Evolutionary conservation across 2,329 filamentous ascomycete species (phyloP).

Genomic region (Monosporascus sp.): DNA sequence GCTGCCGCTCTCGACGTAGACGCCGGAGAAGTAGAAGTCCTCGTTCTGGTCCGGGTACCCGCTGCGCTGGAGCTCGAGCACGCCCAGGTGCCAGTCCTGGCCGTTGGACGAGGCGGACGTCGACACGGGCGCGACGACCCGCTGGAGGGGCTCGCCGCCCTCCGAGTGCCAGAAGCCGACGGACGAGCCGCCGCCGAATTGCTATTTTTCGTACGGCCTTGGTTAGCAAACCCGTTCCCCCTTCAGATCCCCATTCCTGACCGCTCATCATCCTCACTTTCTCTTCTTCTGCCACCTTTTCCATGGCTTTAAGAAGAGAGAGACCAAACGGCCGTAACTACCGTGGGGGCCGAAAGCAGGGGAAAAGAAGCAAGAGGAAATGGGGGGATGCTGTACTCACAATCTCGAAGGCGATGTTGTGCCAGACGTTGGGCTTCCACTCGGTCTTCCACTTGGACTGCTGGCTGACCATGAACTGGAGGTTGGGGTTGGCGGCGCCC

Average conservation of each 20-base stretch:
- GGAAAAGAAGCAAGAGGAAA: background rate
- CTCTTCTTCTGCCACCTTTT: background rate
- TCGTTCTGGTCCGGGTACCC: constrained; percentile 52
- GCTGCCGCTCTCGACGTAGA: constrained; percentile 60
- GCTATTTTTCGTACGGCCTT: constrained; percentile 1
- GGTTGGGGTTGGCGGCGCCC: constrained; percentile 42
- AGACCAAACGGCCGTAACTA: background rate
- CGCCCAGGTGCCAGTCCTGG: constrained; percentile 67
- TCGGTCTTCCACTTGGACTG: constrained; percentile 59
- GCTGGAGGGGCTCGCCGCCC: constrained; percentile 50
- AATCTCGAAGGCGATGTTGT: constrained; percentile 71
- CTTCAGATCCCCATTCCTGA: no score
- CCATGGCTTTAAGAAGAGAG: background rate
- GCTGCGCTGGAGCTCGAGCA: constrained; percentile 58
- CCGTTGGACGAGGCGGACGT: constrained; percentile 61
- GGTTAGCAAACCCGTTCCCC: no score
- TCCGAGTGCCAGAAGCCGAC: constrained; percentile 69
- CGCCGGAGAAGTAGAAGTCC: constrained; percentile 69
- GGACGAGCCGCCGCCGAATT: constrained; percentile 48
- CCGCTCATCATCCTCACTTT: background rate
- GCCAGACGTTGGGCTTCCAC: constrained; percentile 61
- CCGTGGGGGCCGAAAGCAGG: background rate
- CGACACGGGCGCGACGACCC: constrained; percentile 55
- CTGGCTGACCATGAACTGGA: constrained; percentile 62
- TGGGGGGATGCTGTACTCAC: constrained; percentile 16